These are phyloP conservation scores for Russula sp. DNA, from an alignment of 768 basidiomycete genomes.

Conservation along the genomic window DNA sequence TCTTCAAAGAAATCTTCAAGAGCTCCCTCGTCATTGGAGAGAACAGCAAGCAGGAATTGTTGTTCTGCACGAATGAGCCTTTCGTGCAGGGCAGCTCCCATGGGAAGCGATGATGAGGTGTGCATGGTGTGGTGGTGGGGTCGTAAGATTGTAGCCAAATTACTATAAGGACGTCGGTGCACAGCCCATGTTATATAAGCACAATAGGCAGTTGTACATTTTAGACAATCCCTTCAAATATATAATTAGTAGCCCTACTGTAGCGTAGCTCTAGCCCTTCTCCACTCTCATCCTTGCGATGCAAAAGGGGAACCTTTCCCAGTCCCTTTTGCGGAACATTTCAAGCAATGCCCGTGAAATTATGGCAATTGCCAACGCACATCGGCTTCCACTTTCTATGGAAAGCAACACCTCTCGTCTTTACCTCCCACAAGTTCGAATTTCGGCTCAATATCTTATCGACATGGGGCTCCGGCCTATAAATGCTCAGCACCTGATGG, in stretches of 20 bases:
- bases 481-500: background rate
- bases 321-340: background rate
- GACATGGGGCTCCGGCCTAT: background rate
- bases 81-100: background rate
- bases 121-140: too few relatives aligned
- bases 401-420: background rate
- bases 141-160: too few relatives aligned
- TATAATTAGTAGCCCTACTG: too few relatives aligned
- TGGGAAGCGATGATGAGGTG: background rate
- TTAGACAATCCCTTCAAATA: too few relatives aligned
- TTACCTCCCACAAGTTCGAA: background rate
- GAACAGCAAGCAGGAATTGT: background rate
- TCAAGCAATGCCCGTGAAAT: background rate
- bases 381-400: accelerated
- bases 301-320: too few relatives aligned
- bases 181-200: background rate
- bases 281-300: too few relatives aligned
- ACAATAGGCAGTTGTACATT: conserved; percentile 15
- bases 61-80: background rate
- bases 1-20: background rate
- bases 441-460: background rate
- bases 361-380: background rate
- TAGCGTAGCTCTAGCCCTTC: too few relatives aligned
- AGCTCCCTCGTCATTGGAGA: background rate
- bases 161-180: too few relatives aligned